These are phyloP conservation scores for Dothiorella sarmentorum DNA, from an alignment of 2,329 filamentous ascomycete species.

Conservation along the genomic window DNA sequence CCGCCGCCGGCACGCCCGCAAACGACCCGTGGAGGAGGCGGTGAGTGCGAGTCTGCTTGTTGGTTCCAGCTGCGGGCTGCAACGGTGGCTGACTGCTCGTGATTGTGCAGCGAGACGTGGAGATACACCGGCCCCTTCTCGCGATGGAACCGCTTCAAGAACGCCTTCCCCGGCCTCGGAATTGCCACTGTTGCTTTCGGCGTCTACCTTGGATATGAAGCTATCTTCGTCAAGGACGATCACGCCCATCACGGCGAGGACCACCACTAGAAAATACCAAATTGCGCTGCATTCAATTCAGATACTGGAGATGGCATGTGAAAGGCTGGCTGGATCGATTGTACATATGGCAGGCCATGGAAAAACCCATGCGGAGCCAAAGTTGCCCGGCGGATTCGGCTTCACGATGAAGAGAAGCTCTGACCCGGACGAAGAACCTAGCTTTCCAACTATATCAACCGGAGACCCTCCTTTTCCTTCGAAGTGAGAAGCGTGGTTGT, in stretches of 20 bases:
- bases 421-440: neutral
- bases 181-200: slow-evolving; percentile 90
- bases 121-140: slow-evolving; percentile 87
- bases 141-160: slow-evolving; percentile 83
- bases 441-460: neutral
- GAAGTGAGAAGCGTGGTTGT: too few species aligned
- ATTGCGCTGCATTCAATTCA: neutral
- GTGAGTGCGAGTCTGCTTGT: slow-evolving; percentile 41
- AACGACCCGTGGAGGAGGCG: slow-evolving; percentile 62
- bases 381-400: neutral
- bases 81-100: neutral
- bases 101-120: slow-evolving; percentile 75
- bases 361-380: neutral
- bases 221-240: slow-evolving; percentile 74
- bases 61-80: neutral
- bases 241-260: slow-evolving; percentile 31
- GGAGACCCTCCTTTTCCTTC: neutral
- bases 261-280: slow-evolving; percentile 22
- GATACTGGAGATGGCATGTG: neutral
- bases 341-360: slow-evolving; percentile 1
- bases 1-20: slow-evolving; percentile 60
- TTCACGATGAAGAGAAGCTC: neutral
- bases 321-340: neutral
- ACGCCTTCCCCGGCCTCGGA: slow-evolving; percentile 82
- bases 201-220: slow-evolving; percentile 84